Evolutionary conservation across 768 basidiomycete genomes (phyloP), one percentile per base, ranked within the genome.

Genomic region (Boletus coccyginus): DNA sequence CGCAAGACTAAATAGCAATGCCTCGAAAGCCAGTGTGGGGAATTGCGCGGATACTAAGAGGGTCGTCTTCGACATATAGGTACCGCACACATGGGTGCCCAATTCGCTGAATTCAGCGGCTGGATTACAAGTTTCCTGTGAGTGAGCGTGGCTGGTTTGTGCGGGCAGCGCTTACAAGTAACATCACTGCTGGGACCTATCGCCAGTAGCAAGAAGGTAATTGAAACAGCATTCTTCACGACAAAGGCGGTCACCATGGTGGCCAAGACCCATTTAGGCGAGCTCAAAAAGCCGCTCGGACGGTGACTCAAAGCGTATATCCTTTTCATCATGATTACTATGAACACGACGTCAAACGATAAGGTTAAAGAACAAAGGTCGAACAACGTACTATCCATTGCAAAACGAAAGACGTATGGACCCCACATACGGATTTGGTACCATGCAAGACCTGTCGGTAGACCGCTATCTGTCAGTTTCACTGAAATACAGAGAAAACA

Each of bases 311-410:
- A 29, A 11, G 49, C 60, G 3, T 58, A 17, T 57, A 65, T 35
- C 44, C 64, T 59, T 44, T 46, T 65, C 42, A 65, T 65, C 64
- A 65, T 54, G 46, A 65, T 60, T 11, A 58, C 64, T 65, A 9
- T 10, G 32, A 40, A 31, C 7, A 39, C 5, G 13, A 7, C 11
- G 8, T 65, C 11, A 57, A 45, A 35, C 7, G 7, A 27, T 13
- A 7, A 10, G 8, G 2, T n/a, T 8, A 31, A 33, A 29, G 10
- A 17, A 17, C 8, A n/a, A 40, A 14, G 7, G 9, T 19, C 5
- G 5, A 35, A 54, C 13, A 33, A 57, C 62, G 8, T 46, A 65
- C 64, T 52, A 44, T 66, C 64, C 61, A 62, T 58, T 9, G 63
- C 63, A 1, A 60, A 3, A 29, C 57, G 49, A 46, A 62, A 65